Evolutionary conservation across 148 eudicot species (phyloP).

Genomic region (Chenopodium berlandieri): DNA sequence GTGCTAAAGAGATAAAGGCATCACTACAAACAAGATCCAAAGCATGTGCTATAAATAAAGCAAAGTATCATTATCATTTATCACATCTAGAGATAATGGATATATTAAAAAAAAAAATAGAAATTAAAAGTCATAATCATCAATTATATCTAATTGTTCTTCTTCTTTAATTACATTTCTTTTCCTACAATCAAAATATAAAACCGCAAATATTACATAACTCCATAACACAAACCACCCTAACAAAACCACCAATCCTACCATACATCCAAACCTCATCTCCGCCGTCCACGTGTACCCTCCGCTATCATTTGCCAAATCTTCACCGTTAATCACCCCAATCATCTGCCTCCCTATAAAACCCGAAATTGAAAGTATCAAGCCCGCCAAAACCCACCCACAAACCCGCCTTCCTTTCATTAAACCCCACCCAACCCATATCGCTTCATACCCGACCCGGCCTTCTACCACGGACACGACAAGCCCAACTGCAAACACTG

Average conservation of each 20-base stretch:
- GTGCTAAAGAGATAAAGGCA: background rate
- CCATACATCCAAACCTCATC: constrained; percentile 25
- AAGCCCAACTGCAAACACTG: background rate
- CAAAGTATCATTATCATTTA: background rate
- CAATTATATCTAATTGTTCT: background rate
- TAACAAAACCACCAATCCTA: constrained; percentile 24
- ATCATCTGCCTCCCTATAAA: constrained; percentile 21
- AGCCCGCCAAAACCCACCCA: constrained; percentile 33
- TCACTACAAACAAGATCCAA: background rate
- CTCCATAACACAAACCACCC: constrained; percentile 36
- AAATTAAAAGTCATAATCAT: constrained; percentile 2
- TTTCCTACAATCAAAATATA: constrained; percentile 31
- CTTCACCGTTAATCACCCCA: constrained; percentile 25
- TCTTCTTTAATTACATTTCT: constrained; percentile 13
- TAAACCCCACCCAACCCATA: constrained; percentile 28
- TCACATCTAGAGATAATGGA: background rate
- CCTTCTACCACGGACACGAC: constrained; percentile 40
- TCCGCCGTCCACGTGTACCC: constrained; percentile 26
- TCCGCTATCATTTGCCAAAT: background rate
- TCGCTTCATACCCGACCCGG: constrained; percentile 29
- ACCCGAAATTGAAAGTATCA: background rate
- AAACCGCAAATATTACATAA: constrained; percentile 30
- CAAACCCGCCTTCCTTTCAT: constrained; percentile 36
- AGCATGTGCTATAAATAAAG: background rate
- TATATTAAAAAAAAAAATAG: background rate